Percentiles rank a stretch among this genome's conserved stretches.
Conservation (phyloP, 83 land plant species). For the Thuja plicata region DNA sequence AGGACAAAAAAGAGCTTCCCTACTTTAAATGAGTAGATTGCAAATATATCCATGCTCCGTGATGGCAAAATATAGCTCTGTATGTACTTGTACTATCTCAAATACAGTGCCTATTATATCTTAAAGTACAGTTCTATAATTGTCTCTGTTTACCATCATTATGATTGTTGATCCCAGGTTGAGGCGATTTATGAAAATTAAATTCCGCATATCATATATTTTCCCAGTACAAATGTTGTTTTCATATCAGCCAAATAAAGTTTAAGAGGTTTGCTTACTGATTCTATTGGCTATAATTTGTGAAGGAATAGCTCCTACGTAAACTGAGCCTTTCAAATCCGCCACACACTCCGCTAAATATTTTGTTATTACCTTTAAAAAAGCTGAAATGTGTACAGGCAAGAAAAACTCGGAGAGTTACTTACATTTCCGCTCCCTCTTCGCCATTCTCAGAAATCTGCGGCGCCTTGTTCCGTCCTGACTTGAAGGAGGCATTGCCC, state of each 20-base stretch:
- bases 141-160: no score
- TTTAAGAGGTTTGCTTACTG: neutral
- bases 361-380: neutral
- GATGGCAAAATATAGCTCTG: no score
- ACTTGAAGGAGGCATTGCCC: slow-evolving; percentile 89
- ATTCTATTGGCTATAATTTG: neutral
- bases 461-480: slow-evolving; percentile 84
- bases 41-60: no score
- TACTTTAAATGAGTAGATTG: no score
- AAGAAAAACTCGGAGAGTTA: neutral
- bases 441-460: slow-evolving; percentile 92
- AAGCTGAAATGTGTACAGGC: slow-evolving; percentile 1
- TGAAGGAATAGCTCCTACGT: neutral
- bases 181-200: no score
- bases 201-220: no score
- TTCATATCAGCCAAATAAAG: neutral
- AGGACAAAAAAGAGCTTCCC: no score
- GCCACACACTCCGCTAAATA: neutral
- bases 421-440: slow-evolving; percentile 92
- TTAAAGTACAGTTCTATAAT: no score
- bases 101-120: no score
- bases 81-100: no score
- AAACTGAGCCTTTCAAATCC: neutral
- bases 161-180: no score
- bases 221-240: no score